Percentiles rank a stretch among this genome's conserved stretches.
Evolutionary conservation across 805 yeast species (phyloP).

Genomic region (Peterozyma xylosa): DNA sequence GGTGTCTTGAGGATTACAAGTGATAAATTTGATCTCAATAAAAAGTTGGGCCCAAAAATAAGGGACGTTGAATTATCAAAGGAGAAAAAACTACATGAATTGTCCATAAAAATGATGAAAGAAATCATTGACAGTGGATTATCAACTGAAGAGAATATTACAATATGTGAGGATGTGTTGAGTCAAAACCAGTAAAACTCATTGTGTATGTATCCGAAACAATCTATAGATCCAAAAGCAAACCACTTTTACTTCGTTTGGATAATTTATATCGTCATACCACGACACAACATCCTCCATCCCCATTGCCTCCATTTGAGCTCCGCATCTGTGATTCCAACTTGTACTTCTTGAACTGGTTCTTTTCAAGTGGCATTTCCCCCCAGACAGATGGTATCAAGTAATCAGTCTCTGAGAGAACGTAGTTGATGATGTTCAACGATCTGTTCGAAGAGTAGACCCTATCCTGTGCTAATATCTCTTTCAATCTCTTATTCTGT

Average conservation of each 20-base stretch:
- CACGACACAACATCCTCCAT: constrained; percentile 20
- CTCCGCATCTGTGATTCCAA: background rate
- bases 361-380: constrained; percentile 23
- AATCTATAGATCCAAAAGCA: too few relatives aligned
- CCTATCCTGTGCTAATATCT: constrained; percentile 45
- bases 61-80: constrained; percentile 5
- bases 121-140: constrained; percentile 23
- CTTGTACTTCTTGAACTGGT: constrained; percentile 24
- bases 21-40: constrained; percentile 16
- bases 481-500: constrained; percentile 44
- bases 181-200: background rate
- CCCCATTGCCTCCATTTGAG: constrained; percentile 1
- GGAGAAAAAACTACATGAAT: constrained; percentile 23
- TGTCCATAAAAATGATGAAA: constrained; percentile 29
- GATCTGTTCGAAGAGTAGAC: constrained; percentile 61
- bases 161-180: constrained; percentile 26
- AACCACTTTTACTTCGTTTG: too few relatives aligned
- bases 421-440: constrained; percentile 33
- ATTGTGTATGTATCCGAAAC: too few relatives aligned
- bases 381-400: constrained; percentile 40
- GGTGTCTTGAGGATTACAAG: constrained; percentile 42
- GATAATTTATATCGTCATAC: constrained; percentile 11
- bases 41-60: background rate
- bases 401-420: constrained; percentile 37
- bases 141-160: constrained; percentile 25